Evolutionary conservation across 441 rosid genomes (phyloP), one percentile per base, ranked within the genome.

Genomic region (Kokia cookei): DNA sequence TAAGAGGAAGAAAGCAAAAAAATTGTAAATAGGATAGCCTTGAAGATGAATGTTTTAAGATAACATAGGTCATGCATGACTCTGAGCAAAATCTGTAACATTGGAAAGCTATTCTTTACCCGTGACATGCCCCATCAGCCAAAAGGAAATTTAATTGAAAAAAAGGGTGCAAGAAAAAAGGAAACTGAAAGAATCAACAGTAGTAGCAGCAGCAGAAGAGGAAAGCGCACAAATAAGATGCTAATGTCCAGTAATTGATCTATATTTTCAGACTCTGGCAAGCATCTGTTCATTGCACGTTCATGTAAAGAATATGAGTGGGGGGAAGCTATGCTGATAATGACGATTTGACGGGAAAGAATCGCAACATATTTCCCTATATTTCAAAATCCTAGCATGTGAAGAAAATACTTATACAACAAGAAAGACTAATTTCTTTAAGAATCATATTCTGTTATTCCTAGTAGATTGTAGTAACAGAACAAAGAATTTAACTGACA

Each of bases 1-100:
- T 69, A 70, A 77, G 66, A 77, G 64, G 65, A 76, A 80, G 78
- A 65, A 76, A 71, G 66, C 24, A 55, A 51, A 69, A 27, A 42
- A 77, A 69, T n/a, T 60, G 32, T 24, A 69, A 55, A 45, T 72
- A 71, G 45, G 73, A 19, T 70, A 75, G 77, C 61, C 57, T 71
- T 70, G 37, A 60, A 51, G 35, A 70, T 70, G 72, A 37, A 54
- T 54, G 35, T 29, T 70, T 40, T 70, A n/a, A 32, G 37, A 40
- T 37, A 37, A 22, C 51, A 53, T 32, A 69, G 62, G 63, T 37
- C 22, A 69, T 37, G 35, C 73, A 69, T 53, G 29, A 53, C n/a
- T 45, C 37, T 35, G 51, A 69, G 9, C 61, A 69, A 69, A 51
- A 69, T 17, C 47, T 32, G 14, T 60, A 53, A 53, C 27, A 69